Base-by-base conservation (phyloP, 2,329 filamentous ascomycete species). In the Sporothrix schenckii region DNA sequence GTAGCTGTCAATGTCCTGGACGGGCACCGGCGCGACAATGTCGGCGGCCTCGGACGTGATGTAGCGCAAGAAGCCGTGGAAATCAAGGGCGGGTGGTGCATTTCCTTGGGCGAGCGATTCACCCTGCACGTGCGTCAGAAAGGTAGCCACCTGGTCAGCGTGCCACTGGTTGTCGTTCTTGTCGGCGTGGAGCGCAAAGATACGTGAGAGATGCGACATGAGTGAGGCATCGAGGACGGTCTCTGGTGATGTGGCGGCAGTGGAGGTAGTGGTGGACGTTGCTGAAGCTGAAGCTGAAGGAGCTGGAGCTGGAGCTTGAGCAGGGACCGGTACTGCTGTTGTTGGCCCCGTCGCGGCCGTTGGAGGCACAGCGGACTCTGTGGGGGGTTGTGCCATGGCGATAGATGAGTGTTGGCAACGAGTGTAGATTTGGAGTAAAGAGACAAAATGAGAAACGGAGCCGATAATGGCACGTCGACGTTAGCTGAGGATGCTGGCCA, bases 1-100 rank as follows among this genome's bases (percentile, higher is more conserved):
- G 76, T 89, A 91, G 60, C 44, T 41, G 67, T 92, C 87, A 69
- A 95, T 85, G 69, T 88, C 85, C 69, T 82, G 77, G 4, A 19
- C 73, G 30, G 76, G 75, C 24, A 79, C 78, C 1, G 83, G 82
- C 0, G 79, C 80, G 21, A 81, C 79, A 49, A 80, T 79, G 54
- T 82, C 80, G 69, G 82, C 80, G 14, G 81, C 80, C 3, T 81
- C 72, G 34, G 86, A 88, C 3, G 82, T 83, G 83, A 89, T 88
- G 79, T 87, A 88, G n/a, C 76, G 75, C 39, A 88, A 75, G 74
- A 88, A 88, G 69, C 76, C 80, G 58, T 78, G 75, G 58, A 87
- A 80, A 71, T 85, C 83, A 73, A 87, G 77, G 16, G 77, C 72
- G 34, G 74, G 67, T 24, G 74, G 70, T n/a, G 79, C 72, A 3